These are phyloP conservation scores for Nicotiana benthamiana DNA, from an alignment of 257 asterid species.

Conservation along the genomic window DNA sequence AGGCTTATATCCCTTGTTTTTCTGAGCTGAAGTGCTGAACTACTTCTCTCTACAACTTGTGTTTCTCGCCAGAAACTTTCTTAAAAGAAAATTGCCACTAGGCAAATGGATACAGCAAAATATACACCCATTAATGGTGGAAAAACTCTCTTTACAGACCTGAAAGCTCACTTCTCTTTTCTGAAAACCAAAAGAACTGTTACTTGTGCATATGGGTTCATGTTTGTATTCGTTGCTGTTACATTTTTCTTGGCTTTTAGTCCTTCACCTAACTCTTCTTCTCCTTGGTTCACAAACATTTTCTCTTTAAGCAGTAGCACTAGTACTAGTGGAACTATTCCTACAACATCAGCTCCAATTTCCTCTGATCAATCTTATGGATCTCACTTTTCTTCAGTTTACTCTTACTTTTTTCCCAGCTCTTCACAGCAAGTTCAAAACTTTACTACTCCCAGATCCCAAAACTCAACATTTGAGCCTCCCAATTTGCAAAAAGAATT, in stretches of 20 bases:
- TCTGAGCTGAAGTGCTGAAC: not conserved
- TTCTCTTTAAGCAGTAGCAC: constrained; percentile 13
- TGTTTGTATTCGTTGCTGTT: constrained; percentile 55
- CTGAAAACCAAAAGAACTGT: constrained; percentile 39
- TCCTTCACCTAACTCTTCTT: constrained; percentile 59
- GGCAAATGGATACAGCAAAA: constrained; percentile 40
- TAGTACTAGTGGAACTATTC: not conserved
- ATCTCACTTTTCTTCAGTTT: constrained; percentile 51
- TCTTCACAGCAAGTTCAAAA: constrained; percentile 25
- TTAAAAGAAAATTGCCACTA: not conserved
- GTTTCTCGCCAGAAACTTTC: not conserved
- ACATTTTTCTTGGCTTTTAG: constrained; percentile 65
- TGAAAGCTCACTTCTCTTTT: constrained; percentile 45
- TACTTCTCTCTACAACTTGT: not conserved
- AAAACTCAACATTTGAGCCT: constrained; percentile 4
- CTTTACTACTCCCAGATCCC: constrained; percentile 15
- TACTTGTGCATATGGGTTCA: constrained; percentile 41
- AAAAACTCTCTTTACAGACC: constrained; percentile 34
- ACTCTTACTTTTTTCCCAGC: constrained; percentile 42
- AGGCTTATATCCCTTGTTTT: not conserved
- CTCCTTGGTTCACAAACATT: constrained; percentile 52
- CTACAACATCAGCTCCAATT: not conserved
- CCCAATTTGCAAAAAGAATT: constrained; percentile 9
- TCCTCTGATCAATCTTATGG: constrained; percentile 23
- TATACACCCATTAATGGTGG: constrained; percentile 56